These are phyloP conservation scores for Funneliformis mosseae DNA, from an alignment of 192 early-diverging fungal species.

Conservation along the genomic window DNA sequence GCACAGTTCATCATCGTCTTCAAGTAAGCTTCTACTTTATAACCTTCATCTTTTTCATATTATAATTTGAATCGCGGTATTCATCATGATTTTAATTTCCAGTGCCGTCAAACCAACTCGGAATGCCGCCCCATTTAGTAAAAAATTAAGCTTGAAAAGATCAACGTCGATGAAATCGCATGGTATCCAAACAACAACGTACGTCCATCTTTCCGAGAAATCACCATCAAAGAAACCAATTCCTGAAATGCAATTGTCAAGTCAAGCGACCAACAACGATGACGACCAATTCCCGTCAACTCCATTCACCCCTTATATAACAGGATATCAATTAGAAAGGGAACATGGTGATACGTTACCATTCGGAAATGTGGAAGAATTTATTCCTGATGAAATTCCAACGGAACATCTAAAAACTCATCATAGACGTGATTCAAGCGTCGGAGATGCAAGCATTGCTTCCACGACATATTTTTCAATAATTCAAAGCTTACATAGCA, in stretches of 20 bases:
- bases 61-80: not conserved
- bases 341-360: not conserved
- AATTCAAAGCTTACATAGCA: not conserved
- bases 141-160: not conserved
- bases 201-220: not conserved
- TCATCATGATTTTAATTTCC: not conserved
- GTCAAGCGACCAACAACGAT: not conserved
- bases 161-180: not conserved
- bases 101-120: not conserved
- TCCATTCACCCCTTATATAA: not conserved
- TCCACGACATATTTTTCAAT: not conserved
- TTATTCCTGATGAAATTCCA: not conserved
- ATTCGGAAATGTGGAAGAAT: not conserved
- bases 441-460: not conserved
- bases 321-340: not conserved
- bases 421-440: not conserved
- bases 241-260: not conserved
- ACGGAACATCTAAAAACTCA: not conserved
- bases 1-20: constrained; percentile 2
- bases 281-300: not conserved
- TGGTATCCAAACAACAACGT: not conserved
- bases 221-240: not conserved
- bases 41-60: not conserved
- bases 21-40: constrained; percentile 1
- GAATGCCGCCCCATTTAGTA: not conserved